A percentile compares a stretch with the other conserved stretches of the same genome.
phyloP scores from a whole-genome alignment of 2,329 filamentous ascomycete species.

The Myriangium duriaei region DNA sequence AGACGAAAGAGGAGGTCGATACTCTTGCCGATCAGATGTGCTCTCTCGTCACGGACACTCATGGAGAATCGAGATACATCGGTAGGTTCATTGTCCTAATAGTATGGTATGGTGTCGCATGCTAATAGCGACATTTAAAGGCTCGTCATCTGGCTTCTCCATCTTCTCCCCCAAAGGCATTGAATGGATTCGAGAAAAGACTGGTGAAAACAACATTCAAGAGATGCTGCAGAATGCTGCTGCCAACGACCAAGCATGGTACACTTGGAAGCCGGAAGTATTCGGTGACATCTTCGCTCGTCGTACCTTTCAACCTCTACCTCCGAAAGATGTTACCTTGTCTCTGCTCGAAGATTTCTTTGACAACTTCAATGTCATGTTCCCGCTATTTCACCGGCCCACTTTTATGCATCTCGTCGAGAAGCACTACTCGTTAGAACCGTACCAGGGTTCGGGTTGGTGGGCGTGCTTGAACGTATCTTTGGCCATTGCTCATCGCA shows the following conservation, averaged over 20 bases:
- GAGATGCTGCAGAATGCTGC: conserved; percentile 83
- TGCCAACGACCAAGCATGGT: conserved; percentile 88
- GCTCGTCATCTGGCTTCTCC: conserved; percentile 92
- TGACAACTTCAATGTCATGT: conserved; percentile 98
- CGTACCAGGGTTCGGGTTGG: conserved; percentile 92
- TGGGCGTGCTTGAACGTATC: conserved; percentile 95
- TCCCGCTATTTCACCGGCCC: conserved; percentile 91
- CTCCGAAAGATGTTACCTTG: conserved; percentile 73
- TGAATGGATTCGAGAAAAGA: conserved; percentile 96
- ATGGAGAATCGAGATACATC: conserved; percentile 89
- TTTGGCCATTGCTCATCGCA: conserved; percentile 79
- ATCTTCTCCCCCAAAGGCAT: conserved; percentile 98
- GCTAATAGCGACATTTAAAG: conserved; percentile 35
- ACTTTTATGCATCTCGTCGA: conserved; percentile 98
- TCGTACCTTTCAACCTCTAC: conserved; percentile 69
- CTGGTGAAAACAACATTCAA: conserved; percentile 88
- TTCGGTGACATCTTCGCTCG: conserved; percentile 86
- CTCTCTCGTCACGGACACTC: conserved; percentile 87
- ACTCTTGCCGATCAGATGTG: conserved; percentile 97
- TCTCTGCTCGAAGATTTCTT: conserved; percentile 90
- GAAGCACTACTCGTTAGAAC: conserved; percentile 81
- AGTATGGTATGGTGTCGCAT: neutral
- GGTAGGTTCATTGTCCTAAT: conserved; percentile 40
- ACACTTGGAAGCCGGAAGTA: conserved; percentile 95
- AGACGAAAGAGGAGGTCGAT: conserved; percentile 54